Evolutionary conservation across 129 eudicot species (phyloP), one percentile per base, ranked within the genome.

Genomic region (Escallonia herrerae): DNA sequence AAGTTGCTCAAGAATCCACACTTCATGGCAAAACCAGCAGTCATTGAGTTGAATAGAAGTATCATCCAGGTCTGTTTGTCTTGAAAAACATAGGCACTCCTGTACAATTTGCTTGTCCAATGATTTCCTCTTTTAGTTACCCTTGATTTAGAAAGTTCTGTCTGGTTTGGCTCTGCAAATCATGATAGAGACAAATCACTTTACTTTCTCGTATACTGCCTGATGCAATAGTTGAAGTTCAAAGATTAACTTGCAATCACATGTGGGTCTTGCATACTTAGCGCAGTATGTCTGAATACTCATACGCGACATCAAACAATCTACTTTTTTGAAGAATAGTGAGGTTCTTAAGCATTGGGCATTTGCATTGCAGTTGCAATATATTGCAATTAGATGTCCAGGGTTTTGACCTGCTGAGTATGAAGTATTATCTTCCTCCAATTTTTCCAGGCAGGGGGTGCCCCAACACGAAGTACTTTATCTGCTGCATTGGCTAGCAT

Each of bases 1-100:
- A 85, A 85, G 90, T 74, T 87, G 85, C 95, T 91, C 67, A 91
- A 87, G 79, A 91, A 77, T 81, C 81, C 95, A 40, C 94, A 91
- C 69, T 87, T 82, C 63, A 81, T 80, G 90, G 96, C 96, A 43
- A 91, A 91, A 72, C 88, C 96, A 50, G 90, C 97, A 2, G 78
- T 91, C 52, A 80, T 87, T 56, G 89, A 85, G 72, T 73, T 91
- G 70, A 87, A 87, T 51, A 77, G 80, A 72, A 87, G 96, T 62
- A 81, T 91, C 56, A 84, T 91, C 79, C 93, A 82, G 97, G 97
- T 91, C 50, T 56, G 87, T 72, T 73, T 73, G 22, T 69, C 39
- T 13, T 14, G 8, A 41, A 0, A 64, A 9, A 12, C 62, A 8
- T 43, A 3, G 4, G 15, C 10, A 54, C 1, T 51, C 5, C 41